Conservation (phyloP, 768 basidiomycete species). For the Phanerochaete carnosa region DNA sequence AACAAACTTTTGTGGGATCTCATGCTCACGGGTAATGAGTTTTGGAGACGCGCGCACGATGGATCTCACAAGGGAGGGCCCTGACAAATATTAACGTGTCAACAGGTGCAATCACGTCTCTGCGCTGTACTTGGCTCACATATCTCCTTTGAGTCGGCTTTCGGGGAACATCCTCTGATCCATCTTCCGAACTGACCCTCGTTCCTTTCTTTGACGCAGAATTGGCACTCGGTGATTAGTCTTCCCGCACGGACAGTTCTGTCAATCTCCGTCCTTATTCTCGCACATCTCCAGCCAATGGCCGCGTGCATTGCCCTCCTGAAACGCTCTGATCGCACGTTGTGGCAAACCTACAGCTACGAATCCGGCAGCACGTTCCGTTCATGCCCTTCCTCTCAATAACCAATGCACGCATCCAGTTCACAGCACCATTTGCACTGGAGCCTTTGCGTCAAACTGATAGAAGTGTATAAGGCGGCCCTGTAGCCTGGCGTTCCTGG, state of each 20-base stretch:
- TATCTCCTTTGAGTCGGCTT: conserved; percentile 6
- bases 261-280: background rate
- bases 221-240: background rate
- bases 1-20: conserved; percentile 20
- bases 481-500: conserved; percentile 5
- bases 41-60: conserved; percentile 23
- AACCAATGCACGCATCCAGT: background rate
- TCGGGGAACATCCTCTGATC: background rate
- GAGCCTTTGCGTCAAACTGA: background rate
- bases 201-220: background rate
- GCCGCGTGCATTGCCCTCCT: background rate
- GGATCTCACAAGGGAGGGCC: conserved; percentile 25
- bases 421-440: background rate
- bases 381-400: background rate
- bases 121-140: conserved; percentile 3
- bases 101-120: conserved; percentile 13
- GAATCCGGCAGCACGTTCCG: background rate
- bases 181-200: background rate
- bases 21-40: conserved; percentile 17
- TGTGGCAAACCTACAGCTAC: background rate
- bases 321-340: background rate
- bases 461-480: conserved; percentile 1
- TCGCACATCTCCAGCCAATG: background rate
- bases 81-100: conserved; percentile 26
- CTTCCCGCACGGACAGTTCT: background rate